Evolutionary conservation across 2,329 filamentous ascomycete genomes (phyloP), one percentile per base, ranked within the genome.

Genomic region (Cordyceps javanica): DNA sequence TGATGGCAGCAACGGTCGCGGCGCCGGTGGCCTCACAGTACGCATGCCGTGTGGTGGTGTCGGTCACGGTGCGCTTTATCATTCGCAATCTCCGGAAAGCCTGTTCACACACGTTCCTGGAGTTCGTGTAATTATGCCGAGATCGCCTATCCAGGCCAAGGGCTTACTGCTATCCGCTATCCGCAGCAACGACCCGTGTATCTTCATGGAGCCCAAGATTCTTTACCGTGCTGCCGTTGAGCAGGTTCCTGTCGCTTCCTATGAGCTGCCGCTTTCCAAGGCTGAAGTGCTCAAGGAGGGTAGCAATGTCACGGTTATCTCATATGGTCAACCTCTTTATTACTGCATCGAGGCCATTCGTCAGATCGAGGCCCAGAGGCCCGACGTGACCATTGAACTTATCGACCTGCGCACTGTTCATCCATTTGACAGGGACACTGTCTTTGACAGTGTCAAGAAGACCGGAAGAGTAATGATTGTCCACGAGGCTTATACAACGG

Each of bases 201-300:
- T 97, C 55, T 96, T 97, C 72, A 86, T 97, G 86, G 92, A 97
- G 70, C 92, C 92, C 45, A 97, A 97, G 75, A 89, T 94, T 48
- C 77, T 97, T 13, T 97, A 97, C 71, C 87, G 92, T 21, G 91
- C 92, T 0, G 90, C 92, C 0, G 90, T 96, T 28, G 92, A 97
- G 72, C 90, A 96, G 70, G 92, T 97, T 1, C 92, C 92, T 0
- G 82, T 86, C 1, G 87, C 85, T 23, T 77, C 89, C 3, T 97
- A 94, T 70, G 85, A 86, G n/a, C 80, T 97, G 14, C 91, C 91
- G 0, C 78, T 97, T 11, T 90, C 87, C 65, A 93, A 90, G 70
- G 92, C 92, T 0, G 91, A 97, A 69, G 73, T 96, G 0, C 69
- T 97, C 23, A 93, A 91, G 70, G 77, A 86, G 56, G 92, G 92